Base-by-base conservation (phyloP, 2,329 filamentous ascomycete species). In the Fusarium pseudonygamai region DNA sequence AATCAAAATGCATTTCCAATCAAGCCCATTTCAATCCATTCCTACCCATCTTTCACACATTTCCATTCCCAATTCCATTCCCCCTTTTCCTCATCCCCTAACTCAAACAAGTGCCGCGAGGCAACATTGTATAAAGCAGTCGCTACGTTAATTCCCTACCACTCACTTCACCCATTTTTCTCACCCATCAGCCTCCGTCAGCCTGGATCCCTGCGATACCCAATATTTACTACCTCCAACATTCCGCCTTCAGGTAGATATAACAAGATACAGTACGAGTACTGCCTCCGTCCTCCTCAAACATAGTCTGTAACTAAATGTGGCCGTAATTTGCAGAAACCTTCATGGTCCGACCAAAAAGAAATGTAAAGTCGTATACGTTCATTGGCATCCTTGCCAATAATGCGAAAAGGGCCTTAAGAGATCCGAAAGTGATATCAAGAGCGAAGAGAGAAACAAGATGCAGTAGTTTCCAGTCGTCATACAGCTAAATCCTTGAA, bases 81-180 rank as follows among this genome's bases (percentile, higher is more conserved):
- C 34, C 39, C 52, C 45, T 55, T 71, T 72, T 28, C 58, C 49
- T 46, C 68, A 28, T 63, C 64, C 40, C 61, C 61, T 70, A 75
- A 74, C 67, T 76, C 67, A 72, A 79, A 82, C 80, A 83, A 83
- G 74, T 84, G 83, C 84, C 85, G 85, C 74, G 85, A 85, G 85
- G 84, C 84, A 86, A 80, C 83, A 81, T 82, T 85, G 82, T 85
- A 83, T 79, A 79, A 78, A 79, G 62, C 74, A 73, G 62, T 58
- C 68, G 69, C 72, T 75, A 67, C 74, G 55, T 61, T 73, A 63
- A 60, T 34, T 36, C 71, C 60, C 50, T 55, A 37, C 65, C 46
- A 45, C 56, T 59, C 46, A 42, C 59, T 57, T 53, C 57, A 60
- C 59, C 45, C 50, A 67, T 52, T 77, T 78, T 77, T 70, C 67